These are phyloP conservation scores for Backusella liffmaniae DNA, from an alignment of 192 early-diverging fungal genomes.

Conservation along the genomic window DNA sequence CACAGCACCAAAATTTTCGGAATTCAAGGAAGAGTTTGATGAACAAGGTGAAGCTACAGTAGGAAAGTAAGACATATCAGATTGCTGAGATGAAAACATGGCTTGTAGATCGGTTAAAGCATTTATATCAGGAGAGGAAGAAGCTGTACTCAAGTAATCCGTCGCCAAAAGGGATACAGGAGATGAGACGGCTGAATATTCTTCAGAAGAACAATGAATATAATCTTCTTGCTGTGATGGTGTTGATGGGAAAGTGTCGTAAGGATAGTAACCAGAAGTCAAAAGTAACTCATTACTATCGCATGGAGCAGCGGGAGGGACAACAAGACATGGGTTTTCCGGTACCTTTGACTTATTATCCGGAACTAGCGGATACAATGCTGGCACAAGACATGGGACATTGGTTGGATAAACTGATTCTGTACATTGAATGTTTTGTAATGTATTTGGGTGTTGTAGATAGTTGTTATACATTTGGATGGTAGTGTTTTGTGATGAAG, in stretches of 20 bases:
- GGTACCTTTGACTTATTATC: neutral
- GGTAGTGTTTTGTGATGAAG: neutral
- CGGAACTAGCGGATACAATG: neutral
- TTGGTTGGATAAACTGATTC: neutral
- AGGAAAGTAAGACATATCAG: neutral
- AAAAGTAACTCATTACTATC: constrained; percentile 1
- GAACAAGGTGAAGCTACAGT: neutral
- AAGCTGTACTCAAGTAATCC: neutral
- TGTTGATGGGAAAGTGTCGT: neutral
- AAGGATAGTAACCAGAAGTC: constrained; percentile 3
- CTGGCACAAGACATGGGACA: neutral
- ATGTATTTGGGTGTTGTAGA: neutral
- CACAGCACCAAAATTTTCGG: neutral
- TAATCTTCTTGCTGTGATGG: constrained; percentile 50
- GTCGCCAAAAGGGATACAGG: neutral
- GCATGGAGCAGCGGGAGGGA: neutral
- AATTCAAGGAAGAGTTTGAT: neutral
- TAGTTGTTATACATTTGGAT: neutral
- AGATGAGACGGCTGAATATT: neutral
- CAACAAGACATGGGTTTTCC: neutral
- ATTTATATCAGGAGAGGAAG: neutral
- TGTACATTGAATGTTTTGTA: neutral
- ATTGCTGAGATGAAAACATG: neutral
- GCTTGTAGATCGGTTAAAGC: neutral
- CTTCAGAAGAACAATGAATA: constrained; percentile 2